A percentile compares a stretch with the other conserved stretches of the same genome.
phyloP scores from a whole-genome alignment of 768 basidiomycete species.

The Lactarius vividus region DNA sequence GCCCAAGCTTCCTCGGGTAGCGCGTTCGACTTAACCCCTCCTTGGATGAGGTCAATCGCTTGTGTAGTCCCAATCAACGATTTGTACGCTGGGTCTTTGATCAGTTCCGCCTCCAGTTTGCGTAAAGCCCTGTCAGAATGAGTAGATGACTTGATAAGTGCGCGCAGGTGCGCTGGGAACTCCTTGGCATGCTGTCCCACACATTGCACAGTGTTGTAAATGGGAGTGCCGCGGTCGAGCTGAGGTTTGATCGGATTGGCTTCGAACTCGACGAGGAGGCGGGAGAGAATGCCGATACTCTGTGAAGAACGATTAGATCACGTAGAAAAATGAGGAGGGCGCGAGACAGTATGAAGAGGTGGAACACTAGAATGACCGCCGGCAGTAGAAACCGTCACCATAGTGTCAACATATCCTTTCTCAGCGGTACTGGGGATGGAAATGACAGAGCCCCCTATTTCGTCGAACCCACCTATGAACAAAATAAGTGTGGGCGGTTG shows the following conservation, averaged over 20 bases:
- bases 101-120: constrained; percentile 34
- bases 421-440: constrained; percentile 35
- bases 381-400: constrained; percentile 43
- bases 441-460: constrained; percentile 33
- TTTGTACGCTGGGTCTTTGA: constrained; percentile 29
- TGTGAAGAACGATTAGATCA: constrained; percentile 21
- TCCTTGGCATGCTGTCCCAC: constrained; percentile 41
- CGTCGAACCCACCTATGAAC: constrained; percentile 32
- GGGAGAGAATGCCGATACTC: constrained; percentile 53
- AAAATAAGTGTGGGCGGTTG: background rate
- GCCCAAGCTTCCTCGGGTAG: constrained; percentile 40
- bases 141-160: constrained; percentile 30
- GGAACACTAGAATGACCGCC: constrained; percentile 58
- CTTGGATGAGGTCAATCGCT: constrained; percentile 44
- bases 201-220: constrained; percentile 41
- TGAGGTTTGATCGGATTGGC: constrained; percentile 25
- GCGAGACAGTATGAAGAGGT: constrained; percentile 47
- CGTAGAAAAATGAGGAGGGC: background rate
- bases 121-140: constrained; percentile 30
- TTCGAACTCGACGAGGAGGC: constrained; percentile 5
- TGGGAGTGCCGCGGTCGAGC: constrained; percentile 33
- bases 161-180: constrained; percentile 33
- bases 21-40: constrained; percentile 45
- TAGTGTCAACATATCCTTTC: constrained; percentile 45
- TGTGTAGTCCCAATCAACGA: constrained; percentile 40